These are phyloP conservation scores for Russula ochroleuca DNA, from an alignment of 768 basidiomycete species.

Conservation along the genomic window DNA sequence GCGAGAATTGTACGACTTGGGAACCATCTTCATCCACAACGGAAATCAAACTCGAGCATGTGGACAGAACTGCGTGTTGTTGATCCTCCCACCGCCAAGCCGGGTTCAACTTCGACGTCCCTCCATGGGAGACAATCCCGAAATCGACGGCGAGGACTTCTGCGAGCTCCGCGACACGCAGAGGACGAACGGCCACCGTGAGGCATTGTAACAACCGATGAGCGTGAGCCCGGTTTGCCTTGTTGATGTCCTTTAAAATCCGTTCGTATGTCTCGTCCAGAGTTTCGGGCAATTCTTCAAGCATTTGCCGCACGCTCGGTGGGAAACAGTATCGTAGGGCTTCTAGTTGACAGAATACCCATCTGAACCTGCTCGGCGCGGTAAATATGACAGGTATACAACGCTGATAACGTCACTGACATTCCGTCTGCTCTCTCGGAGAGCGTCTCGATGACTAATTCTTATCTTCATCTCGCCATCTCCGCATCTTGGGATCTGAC, in stretches of 20 bases:
- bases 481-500: neutral
- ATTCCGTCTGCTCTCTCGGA: slow-evolving; percentile 9
- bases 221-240: neutral
- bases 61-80: neutral
- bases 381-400: neutral
- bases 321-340: neutral
- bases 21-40: neutral
- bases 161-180: slow-evolving; percentile 2
- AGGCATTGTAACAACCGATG: slow-evolving; percentile 11
- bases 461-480: slow-evolving; percentile 1
- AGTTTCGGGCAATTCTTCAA: neutral
- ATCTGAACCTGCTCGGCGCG: neutral
- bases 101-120: neutral
- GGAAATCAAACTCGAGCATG: neutral
- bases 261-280: slow-evolving; percentile 14
- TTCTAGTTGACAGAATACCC: slow-evolving; percentile 1
- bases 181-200: neutral
- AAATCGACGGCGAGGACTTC: slow-evolving; percentile 12
- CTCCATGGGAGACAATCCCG: neutral
- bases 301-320: neutral
- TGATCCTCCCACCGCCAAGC: slow-evolving; percentile 5
- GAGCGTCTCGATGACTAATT: neutral
- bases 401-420: neutral
- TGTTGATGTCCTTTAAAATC: neutral
- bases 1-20: slow-evolving; percentile 2